Evolutionary conservation across 495 filamentous ascomycete species (phyloP).

Genomic region (Jackrogersella multiformis): DNA sequence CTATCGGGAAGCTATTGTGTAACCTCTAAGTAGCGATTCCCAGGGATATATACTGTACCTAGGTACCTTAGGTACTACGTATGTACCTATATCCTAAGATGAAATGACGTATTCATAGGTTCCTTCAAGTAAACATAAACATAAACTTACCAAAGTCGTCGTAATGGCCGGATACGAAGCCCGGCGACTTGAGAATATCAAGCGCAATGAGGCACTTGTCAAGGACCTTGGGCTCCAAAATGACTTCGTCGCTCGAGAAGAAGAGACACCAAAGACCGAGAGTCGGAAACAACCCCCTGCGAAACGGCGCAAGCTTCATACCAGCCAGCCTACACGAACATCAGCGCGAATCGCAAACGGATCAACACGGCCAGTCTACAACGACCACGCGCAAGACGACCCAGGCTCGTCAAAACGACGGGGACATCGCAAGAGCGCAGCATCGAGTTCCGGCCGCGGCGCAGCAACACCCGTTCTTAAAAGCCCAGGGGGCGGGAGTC

Average conservation of each 20-base stretch:
- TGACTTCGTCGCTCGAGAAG: neutral
- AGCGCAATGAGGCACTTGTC: constrained; percentile 62
- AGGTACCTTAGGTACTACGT: no score
- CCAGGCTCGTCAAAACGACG: neutral
- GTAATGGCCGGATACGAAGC: constrained; percentile 36
- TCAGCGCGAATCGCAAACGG: constrained; percentile 42
- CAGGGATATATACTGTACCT: no score
- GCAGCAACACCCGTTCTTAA: neutral
- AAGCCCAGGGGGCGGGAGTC: neutral
- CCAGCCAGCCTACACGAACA: constrained; percentile 30
- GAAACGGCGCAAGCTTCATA: constrained; percentile 34
- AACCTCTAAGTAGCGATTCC: no score
- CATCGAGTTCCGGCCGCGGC: neutral
- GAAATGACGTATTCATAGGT: no score
- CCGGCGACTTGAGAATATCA: constrained; percentile 64
- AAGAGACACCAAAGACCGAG: neutral
- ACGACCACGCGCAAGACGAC: constrained; percentile 11
- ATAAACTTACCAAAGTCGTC: neutral
- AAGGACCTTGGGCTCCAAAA: constrained; percentile 49
- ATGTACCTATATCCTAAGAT: no score
- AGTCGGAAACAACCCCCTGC: constrained; percentile 1
- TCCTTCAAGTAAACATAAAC: no score
- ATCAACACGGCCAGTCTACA: neutral
- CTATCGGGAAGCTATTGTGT: no score
- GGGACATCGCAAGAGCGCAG: neutral